Evolutionary conservation across 306 rosid species (phyloP).

Genomic region (Astragalus membranaceus): DNA sequence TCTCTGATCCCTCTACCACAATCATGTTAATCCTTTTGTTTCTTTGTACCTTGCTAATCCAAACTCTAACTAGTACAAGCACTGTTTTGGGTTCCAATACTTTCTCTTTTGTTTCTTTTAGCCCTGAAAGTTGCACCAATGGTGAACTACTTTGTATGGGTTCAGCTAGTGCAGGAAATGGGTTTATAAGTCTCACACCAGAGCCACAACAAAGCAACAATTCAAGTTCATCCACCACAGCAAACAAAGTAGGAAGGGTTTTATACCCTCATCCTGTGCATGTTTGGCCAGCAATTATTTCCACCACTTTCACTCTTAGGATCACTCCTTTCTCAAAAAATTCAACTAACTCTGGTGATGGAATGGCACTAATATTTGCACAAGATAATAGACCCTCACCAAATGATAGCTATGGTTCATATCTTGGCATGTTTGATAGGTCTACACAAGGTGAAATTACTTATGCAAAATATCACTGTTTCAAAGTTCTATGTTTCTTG

Average conservation of each 20-base stretch:
- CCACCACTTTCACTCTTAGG: conserved; percentile 49
- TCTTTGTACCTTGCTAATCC: conserved; percentile 18
- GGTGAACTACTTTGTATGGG: conserved; percentile 52
- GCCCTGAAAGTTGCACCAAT: conserved; percentile 38
- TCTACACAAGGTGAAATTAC: conserved; percentile 36
- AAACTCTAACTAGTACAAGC: conserved; percentile 16
- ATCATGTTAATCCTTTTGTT: conserved; percentile 23
- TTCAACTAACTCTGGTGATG: conserved; percentile 42
- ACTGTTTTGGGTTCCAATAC: conserved; percentile 5
- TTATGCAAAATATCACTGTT: not conserved
- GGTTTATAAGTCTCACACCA: conserved; percentile 41
- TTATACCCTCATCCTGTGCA: conserved; percentile 32
- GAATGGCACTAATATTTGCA: conserved; percentile 49
- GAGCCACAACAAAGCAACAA: conserved; percentile 27
- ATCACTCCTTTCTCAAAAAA: conserved; percentile 33
- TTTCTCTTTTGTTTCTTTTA: conserved; percentile 45
- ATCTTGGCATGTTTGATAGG: conserved; percentile 42
- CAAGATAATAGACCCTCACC: conserved; percentile 45
- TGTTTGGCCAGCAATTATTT: conserved; percentile 51
- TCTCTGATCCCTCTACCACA: not conserved
- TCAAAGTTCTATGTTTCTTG: not conserved
- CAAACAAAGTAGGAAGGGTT: conserved; percentile 39
- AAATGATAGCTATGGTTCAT: conserved; percentile 42
- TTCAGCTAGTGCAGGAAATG: conserved; percentile 34
- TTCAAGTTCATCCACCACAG: conserved; percentile 7